Percentiles rank a stretch among this genome's conserved stretches.
These are phyloP conservation scores for Didymosphaeria variabile DNA, from an alignment of 2,329 filamentous ascomycete genomes.

Conservation along the genomic window DNA sequence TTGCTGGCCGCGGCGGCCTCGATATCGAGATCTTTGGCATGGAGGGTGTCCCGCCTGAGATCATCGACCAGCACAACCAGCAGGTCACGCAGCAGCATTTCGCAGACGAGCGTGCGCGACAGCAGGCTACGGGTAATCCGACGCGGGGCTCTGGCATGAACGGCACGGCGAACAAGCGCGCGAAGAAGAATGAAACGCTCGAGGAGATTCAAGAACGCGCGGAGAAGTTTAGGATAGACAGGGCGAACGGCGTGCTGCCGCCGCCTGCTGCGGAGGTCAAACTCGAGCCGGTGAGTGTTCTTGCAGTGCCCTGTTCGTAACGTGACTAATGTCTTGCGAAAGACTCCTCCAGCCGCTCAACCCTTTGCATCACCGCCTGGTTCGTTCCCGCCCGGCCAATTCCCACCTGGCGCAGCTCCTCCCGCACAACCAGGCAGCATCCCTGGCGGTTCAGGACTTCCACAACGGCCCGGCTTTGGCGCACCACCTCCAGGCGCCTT, in stretches of 20 bases:
- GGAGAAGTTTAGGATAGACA: slow-evolving; percentile 58
- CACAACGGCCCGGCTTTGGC: slow-evolving; percentile 51
- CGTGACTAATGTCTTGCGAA: slow-evolving; percentile 18
- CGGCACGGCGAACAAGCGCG: slow-evolving; percentile 62
- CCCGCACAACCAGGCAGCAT: slow-evolving; percentile 42
- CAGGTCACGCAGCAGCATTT: slow-evolving; percentile 87
- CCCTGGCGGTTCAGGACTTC: slow-evolving; percentile 39
- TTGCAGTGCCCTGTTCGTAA: not conserved
- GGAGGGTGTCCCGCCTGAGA: slow-evolving; percentile 92
- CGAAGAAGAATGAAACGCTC: slow-evolving; percentile 74
- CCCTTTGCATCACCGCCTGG: slow-evolving; percentile 26
- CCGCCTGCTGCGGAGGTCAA: slow-evolving; percentile 57
- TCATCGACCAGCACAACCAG: slow-evolving; percentile 83
- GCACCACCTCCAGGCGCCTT: slow-evolving; percentile 30
- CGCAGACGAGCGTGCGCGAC: slow-evolving; percentile 82
- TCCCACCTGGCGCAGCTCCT: slow-evolving; percentile 17
- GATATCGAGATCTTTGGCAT: slow-evolving; percentile 98
- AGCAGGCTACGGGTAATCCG: slow-evolving; percentile 84
- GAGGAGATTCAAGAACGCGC: slow-evolving; percentile 83
- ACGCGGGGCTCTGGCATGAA: slow-evolving; percentile 60
- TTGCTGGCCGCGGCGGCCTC: slow-evolving; percentile 83
- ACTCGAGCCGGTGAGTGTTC: slow-evolving; percentile 54
- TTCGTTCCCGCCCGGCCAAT: slow-evolving; percentile 38
- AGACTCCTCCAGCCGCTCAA: slow-evolving; percentile 35
- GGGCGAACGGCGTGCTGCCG: slow-evolving; percentile 52